phyloP scores from a whole-genome alignment of 2,329 filamentous ascomycete genomes.

The Neoscytalidium dimidiatum region DNA sequence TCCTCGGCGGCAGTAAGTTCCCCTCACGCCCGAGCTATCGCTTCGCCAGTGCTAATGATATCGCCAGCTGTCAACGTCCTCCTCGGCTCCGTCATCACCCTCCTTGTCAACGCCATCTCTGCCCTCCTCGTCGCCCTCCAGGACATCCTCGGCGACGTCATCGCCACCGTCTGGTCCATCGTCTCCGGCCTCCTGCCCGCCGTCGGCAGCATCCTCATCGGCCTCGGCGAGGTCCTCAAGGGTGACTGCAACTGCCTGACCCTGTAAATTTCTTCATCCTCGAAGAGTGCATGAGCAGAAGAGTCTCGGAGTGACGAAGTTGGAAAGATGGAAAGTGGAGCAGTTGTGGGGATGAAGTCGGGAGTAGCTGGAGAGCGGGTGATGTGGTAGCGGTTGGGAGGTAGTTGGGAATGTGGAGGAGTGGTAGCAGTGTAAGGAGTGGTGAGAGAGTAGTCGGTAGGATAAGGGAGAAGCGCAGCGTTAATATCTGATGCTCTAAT shows the following conservation, averaged over 20 bases:
- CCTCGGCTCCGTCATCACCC: conserved; percentile 19
- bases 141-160: conserved; percentile 19
- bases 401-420: not conserved
- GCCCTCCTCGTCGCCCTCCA: conserved; percentile 17
- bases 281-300: not conserved
- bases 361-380: not conserved
- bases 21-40: not conserved
- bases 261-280: conserved; percentile 9
- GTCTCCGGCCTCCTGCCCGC: conserved; percentile 16
- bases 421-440: not conserved
- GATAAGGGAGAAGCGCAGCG: not conserved
- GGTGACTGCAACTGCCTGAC: conserved; percentile 17
- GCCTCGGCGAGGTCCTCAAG: conserved; percentile 21
- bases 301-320: not conserved
- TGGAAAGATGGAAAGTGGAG: not conserved
- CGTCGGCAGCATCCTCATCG: conserved; percentile 21
- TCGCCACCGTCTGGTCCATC: conserved; percentile 17
- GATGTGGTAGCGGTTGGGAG: not conserved
- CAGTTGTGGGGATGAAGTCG: not conserved
- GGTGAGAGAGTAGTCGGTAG: not conserved
- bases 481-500: conserved; percentile 18
- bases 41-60: not conserved
- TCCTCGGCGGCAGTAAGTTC: conserved; percentile 20
- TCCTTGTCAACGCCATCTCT: conserved; percentile 21
- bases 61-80: conserved; percentile 15